These are phyloP conservation scores for Fusarium agapanthi DNA, from an alignment of 2,329 filamentous ascomycete species.

Conservation along the genomic window DNA sequence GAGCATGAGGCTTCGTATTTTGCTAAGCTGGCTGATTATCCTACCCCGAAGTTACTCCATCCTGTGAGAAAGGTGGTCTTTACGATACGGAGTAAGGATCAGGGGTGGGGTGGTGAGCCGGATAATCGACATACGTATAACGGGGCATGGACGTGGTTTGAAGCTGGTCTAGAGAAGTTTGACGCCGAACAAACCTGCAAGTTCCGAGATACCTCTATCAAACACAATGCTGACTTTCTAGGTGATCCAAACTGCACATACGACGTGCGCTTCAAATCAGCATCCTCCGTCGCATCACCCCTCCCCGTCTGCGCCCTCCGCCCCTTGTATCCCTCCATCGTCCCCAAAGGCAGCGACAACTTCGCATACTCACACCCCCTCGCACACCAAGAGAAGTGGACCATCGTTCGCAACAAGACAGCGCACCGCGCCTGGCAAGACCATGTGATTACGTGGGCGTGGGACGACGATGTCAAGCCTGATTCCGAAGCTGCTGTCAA, in stretches of 20 bases:
- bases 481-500: conserved; percentile 51
- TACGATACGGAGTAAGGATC: conserved; percentile 64
- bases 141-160: conserved; percentile 69
- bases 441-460: conserved; percentile 64
- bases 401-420: conserved; percentile 59
- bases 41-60: conserved; percentile 52
- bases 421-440: conserved; percentile 48
- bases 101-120: conserved; percentile 60
- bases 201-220: background rate
- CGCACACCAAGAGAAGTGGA: conserved; percentile 46
- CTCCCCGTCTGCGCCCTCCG: conserved; percentile 50
- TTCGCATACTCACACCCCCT: conserved; percentile 52
- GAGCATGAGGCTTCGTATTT: conserved; percentile 46
- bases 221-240: conserved; percentile 8
- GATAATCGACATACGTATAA: conserved; percentile 52
- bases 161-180: conserved; percentile 67
- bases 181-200: conserved; percentile 49
- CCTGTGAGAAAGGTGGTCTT: conserved; percentile 71
- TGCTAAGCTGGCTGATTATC: conserved; percentile 48
- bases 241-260: conserved; percentile 45
- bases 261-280: conserved; percentile 41
- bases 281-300: conserved; percentile 24
- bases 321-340: conserved; percentile 47
- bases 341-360: conserved; percentile 27
- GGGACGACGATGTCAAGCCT: conserved; percentile 56